Evolutionary conservation across 1,284 basidiomycete genomes (phyloP).

Genomic region (Irpex lacteus): DNA sequence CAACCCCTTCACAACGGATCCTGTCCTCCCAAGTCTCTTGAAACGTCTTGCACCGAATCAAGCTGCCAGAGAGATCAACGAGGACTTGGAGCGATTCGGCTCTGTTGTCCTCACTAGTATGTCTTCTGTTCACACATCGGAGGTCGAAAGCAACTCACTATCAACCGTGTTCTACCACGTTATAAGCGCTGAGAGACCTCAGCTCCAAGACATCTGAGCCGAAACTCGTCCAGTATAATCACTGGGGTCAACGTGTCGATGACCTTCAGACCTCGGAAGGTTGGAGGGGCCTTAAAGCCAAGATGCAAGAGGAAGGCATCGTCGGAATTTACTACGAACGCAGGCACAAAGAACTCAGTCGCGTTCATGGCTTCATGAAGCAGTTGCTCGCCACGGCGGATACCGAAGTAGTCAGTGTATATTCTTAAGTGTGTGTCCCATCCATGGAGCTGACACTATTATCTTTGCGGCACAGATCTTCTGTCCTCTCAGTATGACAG

Average conservation of each 20-base stretch:
- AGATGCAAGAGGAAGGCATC: conserved; percentile 68
- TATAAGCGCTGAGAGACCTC: conserved; percentile 46
- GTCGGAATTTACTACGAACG: conserved; percentile 65
- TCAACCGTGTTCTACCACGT: not conserved
- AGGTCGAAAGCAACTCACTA: not conserved
- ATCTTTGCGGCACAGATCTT: conserved; percentile 40
- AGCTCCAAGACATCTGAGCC: conserved; percentile 45
- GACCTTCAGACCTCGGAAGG: conserved; percentile 64
- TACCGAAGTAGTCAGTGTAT: conserved; percentile 49
- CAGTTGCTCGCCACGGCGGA: conserved; percentile 58
- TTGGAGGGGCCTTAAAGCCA: conserved; percentile 69
- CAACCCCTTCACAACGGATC: conserved; percentile 60
- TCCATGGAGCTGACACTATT: no score
- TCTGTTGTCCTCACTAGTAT: conserved; percentile 50
- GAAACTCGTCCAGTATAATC: conserved; percentile 60
- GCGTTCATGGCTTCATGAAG: conserved; percentile 66
- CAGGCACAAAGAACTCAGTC: conserved; percentile 52
- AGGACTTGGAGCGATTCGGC: conserved; percentile 54
- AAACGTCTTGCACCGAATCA: conserved; percentile 49
- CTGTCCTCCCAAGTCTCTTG: conserved; percentile 54
- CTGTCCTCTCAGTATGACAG: conserved; percentile 77
- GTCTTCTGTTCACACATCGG: conserved; percentile 16
- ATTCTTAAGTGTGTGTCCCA: not conserved
- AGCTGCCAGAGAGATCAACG: conserved; percentile 42
- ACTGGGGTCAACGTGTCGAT: conserved; percentile 68